Evolutionary conservation across 2,329 filamentous ascomycete genomes (phyloP).

Genomic region (Fusarium albidum): DNA sequence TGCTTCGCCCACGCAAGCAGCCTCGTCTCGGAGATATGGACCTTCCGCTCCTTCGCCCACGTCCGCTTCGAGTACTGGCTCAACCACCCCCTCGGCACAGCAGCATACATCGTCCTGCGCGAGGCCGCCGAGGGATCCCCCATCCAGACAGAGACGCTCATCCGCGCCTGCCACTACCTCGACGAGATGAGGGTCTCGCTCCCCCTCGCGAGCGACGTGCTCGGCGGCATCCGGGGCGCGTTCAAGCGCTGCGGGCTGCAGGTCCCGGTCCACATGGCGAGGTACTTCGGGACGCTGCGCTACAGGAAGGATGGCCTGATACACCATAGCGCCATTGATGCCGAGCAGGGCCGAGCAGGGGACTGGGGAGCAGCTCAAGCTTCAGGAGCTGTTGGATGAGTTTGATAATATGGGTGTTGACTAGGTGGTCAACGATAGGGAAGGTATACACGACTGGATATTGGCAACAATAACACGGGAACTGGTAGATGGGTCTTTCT

Average conservation of each 20-base stretch:
- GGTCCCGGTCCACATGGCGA: not conserved
- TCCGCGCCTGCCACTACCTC: not conserved
- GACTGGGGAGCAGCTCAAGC: too few species aligned
- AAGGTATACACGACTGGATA: too few species aligned
- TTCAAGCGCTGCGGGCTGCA: not conserved
- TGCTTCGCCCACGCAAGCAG: not conserved
- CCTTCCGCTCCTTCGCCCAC: not conserved
- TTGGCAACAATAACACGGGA: too few species aligned
- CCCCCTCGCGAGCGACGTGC: not conserved
- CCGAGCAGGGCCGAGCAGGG: not conserved
- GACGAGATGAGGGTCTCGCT: not conserved
- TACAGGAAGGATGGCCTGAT: not conserved
- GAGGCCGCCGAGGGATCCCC: not conserved
- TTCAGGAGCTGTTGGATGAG: too few species aligned
- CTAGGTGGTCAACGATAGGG: too few species aligned
- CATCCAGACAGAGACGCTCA: not conserved
- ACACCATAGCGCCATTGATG: not conserved
- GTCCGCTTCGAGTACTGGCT: not conserved
- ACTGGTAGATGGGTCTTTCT: too few species aligned
- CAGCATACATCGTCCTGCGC: not conserved
- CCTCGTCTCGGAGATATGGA: not conserved
- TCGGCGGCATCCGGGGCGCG: not conserved
- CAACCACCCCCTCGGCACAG: not conserved
- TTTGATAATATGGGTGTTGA: too few species aligned
- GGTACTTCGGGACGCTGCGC: not conserved